Evolutionary conservation across 139 green algal genomes (phyloP).

Genomic region (Prasinococcaceae sp.): DNA sequence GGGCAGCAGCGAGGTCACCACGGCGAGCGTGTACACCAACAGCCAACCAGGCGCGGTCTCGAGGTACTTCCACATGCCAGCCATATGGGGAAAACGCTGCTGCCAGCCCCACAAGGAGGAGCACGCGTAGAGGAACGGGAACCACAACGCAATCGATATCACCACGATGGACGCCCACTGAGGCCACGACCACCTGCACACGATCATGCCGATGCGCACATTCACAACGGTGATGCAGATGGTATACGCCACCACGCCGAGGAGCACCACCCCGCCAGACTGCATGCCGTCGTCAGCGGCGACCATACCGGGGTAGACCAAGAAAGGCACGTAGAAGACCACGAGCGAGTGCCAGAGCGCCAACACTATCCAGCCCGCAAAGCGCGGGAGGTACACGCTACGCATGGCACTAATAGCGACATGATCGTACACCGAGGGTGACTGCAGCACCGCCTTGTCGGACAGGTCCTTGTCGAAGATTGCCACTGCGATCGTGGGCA

Average conservation of each 20-base stretch:
- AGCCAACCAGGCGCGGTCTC: too few relatives aligned
- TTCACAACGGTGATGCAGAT: not conserved
- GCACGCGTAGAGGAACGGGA: not conserved
- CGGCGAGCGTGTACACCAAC: too few relatives aligned
- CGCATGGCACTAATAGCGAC: too few relatives aligned
- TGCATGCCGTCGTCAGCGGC: not conserved
- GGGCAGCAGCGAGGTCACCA: too few relatives aligned
- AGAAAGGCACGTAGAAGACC: not conserved
- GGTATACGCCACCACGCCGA: not conserved
- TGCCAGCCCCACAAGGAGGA: too few relatives aligned
- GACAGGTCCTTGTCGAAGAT: conserved; percentile 49
- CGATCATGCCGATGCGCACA: not conserved
- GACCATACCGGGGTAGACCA: not conserved
- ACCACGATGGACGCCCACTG: not conserved
- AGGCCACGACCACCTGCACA: not conserved
- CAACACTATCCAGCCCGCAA: not conserved
- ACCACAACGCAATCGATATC: too few relatives aligned
- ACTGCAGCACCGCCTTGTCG: not conserved
- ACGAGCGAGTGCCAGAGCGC: not conserved
- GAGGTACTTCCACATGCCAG: too few relatives aligned
- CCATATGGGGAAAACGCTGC: too few relatives aligned
- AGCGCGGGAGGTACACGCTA: not conserved
- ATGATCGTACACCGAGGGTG: conserved; percentile 3
- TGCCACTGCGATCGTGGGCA: conserved; percentile 65
- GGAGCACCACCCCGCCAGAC: not conserved